Conservation (phyloP, 768 basidiomycete genomes). For the Leucocoprinus birnbaumii region DNA sequence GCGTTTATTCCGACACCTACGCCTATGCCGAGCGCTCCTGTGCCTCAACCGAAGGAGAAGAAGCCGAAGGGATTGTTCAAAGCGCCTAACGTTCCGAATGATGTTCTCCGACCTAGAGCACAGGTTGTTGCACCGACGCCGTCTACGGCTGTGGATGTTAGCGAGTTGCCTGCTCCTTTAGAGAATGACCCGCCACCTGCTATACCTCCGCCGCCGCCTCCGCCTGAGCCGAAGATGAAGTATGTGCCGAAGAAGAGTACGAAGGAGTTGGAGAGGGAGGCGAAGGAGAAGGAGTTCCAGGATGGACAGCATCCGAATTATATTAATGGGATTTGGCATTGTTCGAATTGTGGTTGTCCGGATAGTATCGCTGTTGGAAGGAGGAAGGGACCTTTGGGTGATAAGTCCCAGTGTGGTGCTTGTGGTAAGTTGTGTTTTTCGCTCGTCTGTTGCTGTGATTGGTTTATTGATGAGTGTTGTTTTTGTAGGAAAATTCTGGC, state of each 20-base stretch:
- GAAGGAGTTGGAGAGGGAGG: conserved; percentile 77
- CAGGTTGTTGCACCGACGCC: conserved; percentile 54
- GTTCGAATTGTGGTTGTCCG: conserved; percentile 92
- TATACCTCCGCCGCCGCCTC: conserved; percentile 19
- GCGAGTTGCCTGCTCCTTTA: conserved; percentile 49
- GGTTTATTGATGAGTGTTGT: conserved; percentile 10
- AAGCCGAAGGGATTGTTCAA: conserved; percentile 73
- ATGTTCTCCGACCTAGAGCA: conserved; percentile 60
- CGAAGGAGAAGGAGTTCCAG: conserved; percentile 80
- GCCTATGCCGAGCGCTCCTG: conserved; percentile 15
- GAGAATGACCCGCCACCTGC: conserved; percentile 58
- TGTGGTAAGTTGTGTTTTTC: conserved; percentile 64
- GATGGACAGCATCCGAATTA: conserved; percentile 81
- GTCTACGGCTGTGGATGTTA: conserved; percentile 61
- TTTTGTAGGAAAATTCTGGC: conserved; percentile 81
- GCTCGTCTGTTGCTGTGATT: conserved; percentile 5
- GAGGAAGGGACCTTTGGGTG: conserved; percentile 86
- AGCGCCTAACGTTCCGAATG: conserved; percentile 54
- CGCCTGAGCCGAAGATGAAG: conserved; percentile 46
- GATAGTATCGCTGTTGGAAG: conserved; percentile 82
- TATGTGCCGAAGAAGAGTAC: conserved; percentile 56
- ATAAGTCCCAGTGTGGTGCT: conserved; percentile 88
- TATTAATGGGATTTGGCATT: conserved; percentile 90
- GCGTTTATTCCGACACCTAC: conserved; percentile 38
- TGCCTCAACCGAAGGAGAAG: conserved; percentile 53